Evolutionary conservation across 208 protist species (phyloP).

Genomic region (Perkinsela sp.): DNA sequence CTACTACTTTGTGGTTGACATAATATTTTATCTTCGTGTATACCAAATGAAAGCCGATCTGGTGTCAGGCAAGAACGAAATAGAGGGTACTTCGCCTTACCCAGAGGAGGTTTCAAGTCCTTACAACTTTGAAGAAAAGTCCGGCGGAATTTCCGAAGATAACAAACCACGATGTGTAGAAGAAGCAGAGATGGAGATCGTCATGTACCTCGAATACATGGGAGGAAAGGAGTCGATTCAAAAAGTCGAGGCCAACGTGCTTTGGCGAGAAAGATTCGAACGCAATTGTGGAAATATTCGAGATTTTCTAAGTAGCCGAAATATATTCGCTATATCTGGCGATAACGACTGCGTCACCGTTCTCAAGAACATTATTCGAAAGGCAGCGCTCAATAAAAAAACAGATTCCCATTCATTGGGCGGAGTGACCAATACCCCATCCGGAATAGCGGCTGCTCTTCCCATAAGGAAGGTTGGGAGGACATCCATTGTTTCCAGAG

Average conservation of each 20-base stretch:
- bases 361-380: background rate
- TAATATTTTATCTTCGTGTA: no score
- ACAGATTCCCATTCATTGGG: background rate
- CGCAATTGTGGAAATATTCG: background rate
- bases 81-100: no score
- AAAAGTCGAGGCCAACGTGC: background rate
- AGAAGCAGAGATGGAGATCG: background rate
- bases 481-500: background rate
- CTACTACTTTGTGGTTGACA: no score
- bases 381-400: background rate
- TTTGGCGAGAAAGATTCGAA: background rate
- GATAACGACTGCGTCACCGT: background rate
- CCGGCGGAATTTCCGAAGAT: no score
- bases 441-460: no score
- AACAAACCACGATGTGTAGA: no score
- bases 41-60: no score
- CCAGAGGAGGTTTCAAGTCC: no score
- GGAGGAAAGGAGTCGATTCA: background rate
- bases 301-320: background rate
- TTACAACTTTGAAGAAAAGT: background rate
- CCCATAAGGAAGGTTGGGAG: background rate
- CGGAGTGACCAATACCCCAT: background rate
- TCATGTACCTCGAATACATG: background rate
- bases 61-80: no score
- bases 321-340: background rate